Evolutionary conservation across 768 basidiomycete genomes (phyloP).

Genomic region (Cyclocybe cylindracea): DNA sequence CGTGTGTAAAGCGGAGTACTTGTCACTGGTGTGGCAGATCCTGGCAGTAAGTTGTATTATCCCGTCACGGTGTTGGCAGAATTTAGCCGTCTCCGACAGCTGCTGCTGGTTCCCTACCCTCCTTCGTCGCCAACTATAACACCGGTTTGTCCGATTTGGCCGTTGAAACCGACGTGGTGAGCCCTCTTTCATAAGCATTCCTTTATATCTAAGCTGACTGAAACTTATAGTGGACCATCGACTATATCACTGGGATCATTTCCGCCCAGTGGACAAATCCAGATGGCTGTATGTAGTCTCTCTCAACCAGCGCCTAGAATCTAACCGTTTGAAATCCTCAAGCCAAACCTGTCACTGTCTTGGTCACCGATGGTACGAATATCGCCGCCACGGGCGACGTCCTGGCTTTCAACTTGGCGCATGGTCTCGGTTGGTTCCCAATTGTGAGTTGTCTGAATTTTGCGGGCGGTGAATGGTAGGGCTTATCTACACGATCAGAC

Average conservation of each 20-base stretch:
- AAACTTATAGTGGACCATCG: slow-evolving; percentile 3
- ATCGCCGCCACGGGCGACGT: slow-evolving; percentile 7
- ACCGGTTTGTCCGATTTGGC: neutral
- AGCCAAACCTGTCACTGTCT: slow-evolving; percentile 1
- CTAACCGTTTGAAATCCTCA: neutral
- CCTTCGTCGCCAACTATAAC: neutral
- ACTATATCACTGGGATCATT: neutral
- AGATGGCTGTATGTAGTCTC: neutral
- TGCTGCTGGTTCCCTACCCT: neutral
- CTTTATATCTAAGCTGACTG: neutral
- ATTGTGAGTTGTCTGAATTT: neutral
- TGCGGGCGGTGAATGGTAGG: too few species aligned
- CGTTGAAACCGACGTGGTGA: slow-evolving; percentile 6
- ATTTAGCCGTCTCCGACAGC: neutral
- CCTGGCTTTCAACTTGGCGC: slow-evolving; percentile 1
- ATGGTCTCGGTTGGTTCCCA: slow-evolving; percentile 3
- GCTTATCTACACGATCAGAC: too few species aligned
- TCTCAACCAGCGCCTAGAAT: neutral
- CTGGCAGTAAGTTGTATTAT: neutral
- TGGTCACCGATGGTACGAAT: slow-evolving; percentile 3
- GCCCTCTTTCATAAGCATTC: neutral
- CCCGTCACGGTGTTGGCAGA: neutral
- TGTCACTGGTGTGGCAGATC: neutral
- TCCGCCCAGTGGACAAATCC: slow-evolving; percentile 5
- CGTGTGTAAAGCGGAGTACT: neutral